Base-by-base conservation (phyloP, 1,139 yeast genomes). In the Yamadazyma triangularis region DNA sequence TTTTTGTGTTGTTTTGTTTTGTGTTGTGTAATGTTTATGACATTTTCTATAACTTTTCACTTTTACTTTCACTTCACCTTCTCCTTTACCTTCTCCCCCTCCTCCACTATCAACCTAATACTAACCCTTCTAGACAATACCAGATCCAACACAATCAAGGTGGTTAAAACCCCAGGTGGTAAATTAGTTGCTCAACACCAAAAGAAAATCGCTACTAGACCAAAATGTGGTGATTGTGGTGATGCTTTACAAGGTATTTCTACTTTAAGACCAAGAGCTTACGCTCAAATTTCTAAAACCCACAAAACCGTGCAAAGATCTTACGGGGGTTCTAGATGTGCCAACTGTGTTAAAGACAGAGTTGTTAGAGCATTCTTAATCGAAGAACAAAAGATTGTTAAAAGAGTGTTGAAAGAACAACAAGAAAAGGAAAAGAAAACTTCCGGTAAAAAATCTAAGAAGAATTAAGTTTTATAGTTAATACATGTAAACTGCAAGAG, bases 151-250 rank as follows among this genome's bases (percentile, higher is more conserved):
- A 85, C 83, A 80, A 89, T 89, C 79, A 88, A 86, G 91, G 93
- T 89, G 73, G 94, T 89, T 60, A 91, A 88, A 85, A 91, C 98
- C 74, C 97, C 98, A 71, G 98, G 98, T 79, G 96, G 96, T 66
- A 83, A 81, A 72, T 81, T 91, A 70, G 83, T 88, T 65, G 95
- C 95, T 70, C 96, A 87, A 72, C 97, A 91, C 77, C 76, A 86
- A 68, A 88, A 88, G 84, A 91, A 91, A 82, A 65, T 66, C 58
- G 96, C 94, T 61, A 70, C 95, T 64, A 82, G 93, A 74, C 94
- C 93, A 71, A 89, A 88, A 77, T 91, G 98, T 77, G 97, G 96
- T 79, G 97, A 88, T 81, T 85, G 95, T 73, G 96, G 96, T 70
- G 61, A 63, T 51, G 81, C 88, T 59, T 81, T 91, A 58, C 81